Conservation (phyloP, 306 rosid species). For the Quillaja saponaria region DNA sequence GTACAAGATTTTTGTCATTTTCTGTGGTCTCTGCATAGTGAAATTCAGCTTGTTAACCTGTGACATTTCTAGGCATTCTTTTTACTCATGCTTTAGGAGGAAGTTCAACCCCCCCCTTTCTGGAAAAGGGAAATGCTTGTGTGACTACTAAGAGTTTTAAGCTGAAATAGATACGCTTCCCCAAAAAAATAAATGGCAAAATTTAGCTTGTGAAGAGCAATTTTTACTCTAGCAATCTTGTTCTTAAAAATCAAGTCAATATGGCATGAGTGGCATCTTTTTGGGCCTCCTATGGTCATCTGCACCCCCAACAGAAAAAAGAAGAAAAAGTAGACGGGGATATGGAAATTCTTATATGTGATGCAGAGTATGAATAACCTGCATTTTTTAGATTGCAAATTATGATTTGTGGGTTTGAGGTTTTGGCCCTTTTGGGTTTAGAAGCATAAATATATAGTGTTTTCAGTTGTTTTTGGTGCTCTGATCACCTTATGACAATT, state of each 20-base stretch:
- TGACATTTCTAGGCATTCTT: not conserved
- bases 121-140: not conserved
- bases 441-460: too few relatives aligned
- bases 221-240: not conserved
- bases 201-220: not conserved
- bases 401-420: too few relatives aligned
- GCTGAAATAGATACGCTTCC: too few relatives aligned
- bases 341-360: too few relatives aligned
- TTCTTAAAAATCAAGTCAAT: not conserved
- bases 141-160: not conserved
- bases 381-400: too few relatives aligned
- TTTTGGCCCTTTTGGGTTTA: too few relatives aligned
- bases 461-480: too few relatives aligned
- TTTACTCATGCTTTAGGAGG: not conserved
- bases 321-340: not conserved
- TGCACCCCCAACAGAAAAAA: not conserved
- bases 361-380: not conserved
- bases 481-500: too few relatives aligned
- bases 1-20: too few relatives aligned
- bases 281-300: not conserved
- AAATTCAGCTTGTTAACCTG: conserved; percentile 3
- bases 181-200: not conserved
- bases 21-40: too few relatives aligned
- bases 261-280: conserved; percentile 1
- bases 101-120: not conserved